Percentiles rank a stretch among this genome's conserved stretches.
phyloP scores from a whole-genome alignment of 805 yeast genomes.

The Lachancea nothofagi region DNA sequence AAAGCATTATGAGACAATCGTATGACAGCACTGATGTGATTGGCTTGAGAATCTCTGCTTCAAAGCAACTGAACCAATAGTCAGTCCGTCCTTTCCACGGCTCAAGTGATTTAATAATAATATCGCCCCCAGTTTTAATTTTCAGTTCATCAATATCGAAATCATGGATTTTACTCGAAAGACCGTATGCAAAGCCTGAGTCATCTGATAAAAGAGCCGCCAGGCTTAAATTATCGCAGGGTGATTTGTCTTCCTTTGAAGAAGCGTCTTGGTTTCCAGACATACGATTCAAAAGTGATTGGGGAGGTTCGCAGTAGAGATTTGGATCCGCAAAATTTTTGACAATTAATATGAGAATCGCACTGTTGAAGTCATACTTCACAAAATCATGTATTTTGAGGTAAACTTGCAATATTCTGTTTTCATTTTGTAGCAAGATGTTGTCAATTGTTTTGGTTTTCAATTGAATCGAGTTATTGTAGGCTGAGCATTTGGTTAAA shows the following conservation, averaged over 20 bases:
- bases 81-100: slow-evolving; percentile 28
- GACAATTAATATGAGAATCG: slow-evolving; percentile 36
- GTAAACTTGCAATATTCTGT: slow-evolving; percentile 43
- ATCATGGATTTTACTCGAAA: slow-evolving; percentile 43
- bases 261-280: slow-evolving; percentile 13
- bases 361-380: slow-evolving; percentile 37
- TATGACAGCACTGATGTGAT: slow-evolving; percentile 37
- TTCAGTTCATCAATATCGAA: slow-evolving; percentile 36
- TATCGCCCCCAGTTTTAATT: slow-evolving; percentile 12
- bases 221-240: slow-evolving; percentile 13
- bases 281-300: slow-evolving; percentile 10
- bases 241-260: not conserved
- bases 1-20: slow-evolving; percentile 37
- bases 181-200: slow-evolving; percentile 46
- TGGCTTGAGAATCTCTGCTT: slow-evolving; percentile 34
- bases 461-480: slow-evolving; percentile 29
- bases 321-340: slow-evolving; percentile 44
- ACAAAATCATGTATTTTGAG: slow-evolving; percentile 32
- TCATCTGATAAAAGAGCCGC: slow-evolving; percentile 26
- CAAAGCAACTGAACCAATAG: slow-evolving; percentile 35
- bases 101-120: slow-evolving; percentile 29
- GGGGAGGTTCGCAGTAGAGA: slow-evolving; percentile 21
- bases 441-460: slow-evolving; percentile 28
- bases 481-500: slow-evolving; percentile 39
- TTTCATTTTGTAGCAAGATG: slow-evolving; percentile 35